phyloP scores from a whole-genome alignment of 1,284 basidiomycete species.

The Ustilago nuda region DNA sequence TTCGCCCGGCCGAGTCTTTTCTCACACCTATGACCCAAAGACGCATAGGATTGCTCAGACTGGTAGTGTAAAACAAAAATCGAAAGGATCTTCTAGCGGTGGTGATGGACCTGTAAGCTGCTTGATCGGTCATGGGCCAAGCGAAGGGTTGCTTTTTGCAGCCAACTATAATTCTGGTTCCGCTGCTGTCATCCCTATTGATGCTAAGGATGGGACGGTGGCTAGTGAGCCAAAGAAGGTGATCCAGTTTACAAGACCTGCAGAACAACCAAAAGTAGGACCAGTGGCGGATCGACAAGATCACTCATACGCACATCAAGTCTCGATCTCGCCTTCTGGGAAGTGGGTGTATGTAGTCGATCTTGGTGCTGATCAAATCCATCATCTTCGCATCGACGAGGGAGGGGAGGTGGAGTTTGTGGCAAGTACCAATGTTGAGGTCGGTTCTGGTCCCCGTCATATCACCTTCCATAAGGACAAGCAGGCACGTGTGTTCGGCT shows the following conservation, averaged over 20 bases:
- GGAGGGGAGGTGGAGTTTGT: slow-evolving; percentile 20
- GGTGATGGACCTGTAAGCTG: slow-evolving; percentile 39
- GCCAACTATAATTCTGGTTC: slow-evolving; percentile 54
- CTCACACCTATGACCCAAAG: slow-evolving; percentile 21
- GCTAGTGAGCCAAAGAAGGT: slow-evolving; percentile 9
- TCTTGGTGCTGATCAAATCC: slow-evolving; percentile 59
- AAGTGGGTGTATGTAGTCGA: slow-evolving; percentile 56
- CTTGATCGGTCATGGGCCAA: slow-evolving; percentile 31
- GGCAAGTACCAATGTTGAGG: slow-evolving; percentile 26
- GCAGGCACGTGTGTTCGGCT: slow-evolving; percentile 21
- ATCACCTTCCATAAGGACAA: slow-evolving; percentile 38
- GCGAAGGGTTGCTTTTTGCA: slow-evolving; percentile 24
- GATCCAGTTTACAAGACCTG: slow-evolving; percentile 41
- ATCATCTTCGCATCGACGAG: slow-evolving; percentile 26
- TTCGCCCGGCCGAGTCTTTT: slow-evolving; percentile 29
- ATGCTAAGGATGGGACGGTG: slow-evolving; percentile 24
- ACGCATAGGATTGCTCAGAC: slow-evolving; percentile 14
- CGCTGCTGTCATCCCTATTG: slow-evolving; percentile 30
- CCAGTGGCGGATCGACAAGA: slow-evolving; percentile 57
- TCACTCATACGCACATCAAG: slow-evolving; percentile 60
- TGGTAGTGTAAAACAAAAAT: slow-evolving; percentile 4
- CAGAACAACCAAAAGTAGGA: slow-evolving; percentile 27
- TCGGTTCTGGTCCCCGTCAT: slow-evolving; percentile 47
- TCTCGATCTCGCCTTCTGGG: slow-evolving; percentile 38
- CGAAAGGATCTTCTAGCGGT: slow-evolving; percentile 23